A percentile compares a stretch with the other conserved stretches of the same genome.
Conservation (phyloP, 23 red algal genomes). For the Gracilaria caudata region DNA sequence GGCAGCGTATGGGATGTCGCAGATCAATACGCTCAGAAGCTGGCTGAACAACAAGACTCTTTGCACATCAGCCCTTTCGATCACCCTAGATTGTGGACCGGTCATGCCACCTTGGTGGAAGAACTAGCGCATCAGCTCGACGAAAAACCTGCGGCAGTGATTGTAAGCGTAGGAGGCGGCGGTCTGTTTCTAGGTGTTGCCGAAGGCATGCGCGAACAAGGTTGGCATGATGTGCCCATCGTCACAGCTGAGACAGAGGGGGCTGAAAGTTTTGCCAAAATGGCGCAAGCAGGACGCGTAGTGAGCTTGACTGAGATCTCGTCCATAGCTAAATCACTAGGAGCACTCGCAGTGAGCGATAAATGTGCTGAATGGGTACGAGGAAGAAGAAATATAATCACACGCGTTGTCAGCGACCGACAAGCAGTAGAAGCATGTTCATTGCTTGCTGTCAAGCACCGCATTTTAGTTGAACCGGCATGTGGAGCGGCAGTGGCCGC, state of each 20-base stretch:
- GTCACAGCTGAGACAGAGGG: conserved; percentile 82
- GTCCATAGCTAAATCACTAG: conserved; percentile 76
- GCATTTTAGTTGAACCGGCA: conserved; percentile 89
- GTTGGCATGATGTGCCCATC: conserved; percentile 66
- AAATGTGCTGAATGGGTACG: conserved; percentile 43
- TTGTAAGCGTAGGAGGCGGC: conserved; percentile 85
- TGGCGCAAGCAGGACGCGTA: conserved; percentile 67
- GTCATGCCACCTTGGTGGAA: conserved; percentile 75
- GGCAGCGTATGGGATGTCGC: conserved; percentile 88
- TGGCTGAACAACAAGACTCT: conserved; percentile 32
- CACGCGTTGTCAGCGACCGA: conserved; percentile 63
- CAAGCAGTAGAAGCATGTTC: conserved; percentile 82
- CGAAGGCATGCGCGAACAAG: conserved; percentile 60
- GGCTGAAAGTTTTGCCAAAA: conserved; percentile 84
- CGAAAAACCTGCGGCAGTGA: conserved; percentile 57
- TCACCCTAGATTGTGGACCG: conserved; percentile 74
- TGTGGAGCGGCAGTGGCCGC: conserved; percentile 87
- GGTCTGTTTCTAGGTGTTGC: conserved; percentile 85
- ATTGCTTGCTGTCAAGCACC: conserved; percentile 73
- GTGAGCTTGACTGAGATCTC: conserved; percentile 63
- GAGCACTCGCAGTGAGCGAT: conserved; percentile 73
- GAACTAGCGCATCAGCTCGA: conserved; percentile 66
- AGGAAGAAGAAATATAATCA: conserved; percentile 48
- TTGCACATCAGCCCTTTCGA: conserved; percentile 88
- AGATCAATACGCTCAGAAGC: conserved; percentile 56